Evolutionary conservation across 768 basidiomycete genomes (phyloP).

Genomic region (Auricularia heimuer): DNA sequence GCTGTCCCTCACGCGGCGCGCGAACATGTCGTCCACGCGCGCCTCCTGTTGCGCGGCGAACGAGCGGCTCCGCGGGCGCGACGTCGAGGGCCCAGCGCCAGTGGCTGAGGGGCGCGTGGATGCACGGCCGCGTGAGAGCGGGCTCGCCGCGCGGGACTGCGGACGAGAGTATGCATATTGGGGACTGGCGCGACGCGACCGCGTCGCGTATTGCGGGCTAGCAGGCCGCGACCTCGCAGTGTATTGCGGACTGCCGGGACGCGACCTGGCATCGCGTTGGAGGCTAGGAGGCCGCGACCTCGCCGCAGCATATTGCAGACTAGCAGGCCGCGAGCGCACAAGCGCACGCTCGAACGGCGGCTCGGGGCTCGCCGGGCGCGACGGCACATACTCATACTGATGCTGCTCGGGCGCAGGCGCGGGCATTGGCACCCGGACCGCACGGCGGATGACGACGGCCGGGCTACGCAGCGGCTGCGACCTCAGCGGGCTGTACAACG

Average conservation of each 20-base stretch:
- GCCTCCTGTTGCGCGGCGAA: not conserved
- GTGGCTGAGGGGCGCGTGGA: not conserved
- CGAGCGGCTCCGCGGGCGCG: not conserved
- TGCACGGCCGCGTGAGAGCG: not conserved
- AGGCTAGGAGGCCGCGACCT: no score
- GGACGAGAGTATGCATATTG: not conserved
- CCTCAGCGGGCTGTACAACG: not conserved
- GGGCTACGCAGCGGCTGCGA: not conserved
- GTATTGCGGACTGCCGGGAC: not conserved
- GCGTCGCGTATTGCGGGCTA: not conserved
- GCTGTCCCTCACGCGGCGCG: constrained; percentile 1
- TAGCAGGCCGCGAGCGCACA: no score
- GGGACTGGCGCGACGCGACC: not conserved
- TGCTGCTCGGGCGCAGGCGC: no score
- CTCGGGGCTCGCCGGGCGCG: no score
- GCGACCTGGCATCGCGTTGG: no score
- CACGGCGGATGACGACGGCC: no score
- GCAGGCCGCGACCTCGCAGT: not conserved
- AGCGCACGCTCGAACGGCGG: no score
- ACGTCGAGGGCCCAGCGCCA: not conserved
- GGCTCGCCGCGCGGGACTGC: not conserved
- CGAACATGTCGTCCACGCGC: constrained; percentile 1
- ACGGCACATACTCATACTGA: no score
- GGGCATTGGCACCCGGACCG: no score
- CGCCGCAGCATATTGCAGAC: no score